Evolutionary conservation across 2,329 filamentous ascomycete species (phyloP).

Genomic region (Pseudogymnoascus sp.): DNA sequence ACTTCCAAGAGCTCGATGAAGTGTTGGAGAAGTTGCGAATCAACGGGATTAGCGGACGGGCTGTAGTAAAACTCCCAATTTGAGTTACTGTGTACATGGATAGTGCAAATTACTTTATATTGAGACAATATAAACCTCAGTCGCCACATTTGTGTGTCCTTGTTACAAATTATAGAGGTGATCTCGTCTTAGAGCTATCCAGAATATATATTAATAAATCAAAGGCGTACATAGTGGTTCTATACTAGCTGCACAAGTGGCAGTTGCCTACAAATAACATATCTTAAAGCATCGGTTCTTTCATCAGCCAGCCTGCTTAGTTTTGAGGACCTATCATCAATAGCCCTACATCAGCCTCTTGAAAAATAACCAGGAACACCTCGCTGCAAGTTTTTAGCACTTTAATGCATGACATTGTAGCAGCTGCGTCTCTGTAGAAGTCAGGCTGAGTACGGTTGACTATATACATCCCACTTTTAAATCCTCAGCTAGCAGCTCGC

Average conservation of each 20-base stretch:
- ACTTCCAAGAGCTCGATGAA: background rate
- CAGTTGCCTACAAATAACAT: background rate
- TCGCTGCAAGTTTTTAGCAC: background rate
- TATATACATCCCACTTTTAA: too few relatives aligned
- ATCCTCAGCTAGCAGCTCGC: too few relatives aligned
- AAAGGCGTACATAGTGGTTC: background rate
- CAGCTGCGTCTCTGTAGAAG: background rate
- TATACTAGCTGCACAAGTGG: background rate
- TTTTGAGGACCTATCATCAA: background rate
- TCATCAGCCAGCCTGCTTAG: background rate
- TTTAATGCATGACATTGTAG: background rate
- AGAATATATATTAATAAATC: background rate
- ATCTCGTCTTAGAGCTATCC: background rate
- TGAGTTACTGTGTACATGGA: background rate
- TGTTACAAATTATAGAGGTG: background rate
- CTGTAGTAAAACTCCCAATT: background rate
- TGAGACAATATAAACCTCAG: background rate
- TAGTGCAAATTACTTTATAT: background rate
- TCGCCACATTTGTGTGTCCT: background rate
- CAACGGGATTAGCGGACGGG: constrained; percentile 3
- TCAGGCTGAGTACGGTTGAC: too few relatives aligned
- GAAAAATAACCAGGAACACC: too few relatives aligned
- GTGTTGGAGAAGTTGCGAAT: background rate
- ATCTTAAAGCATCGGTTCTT: background rate
- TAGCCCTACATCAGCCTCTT: background rate